phyloP scores from a whole-genome alignment of 257 asterid genomes.

The Agastache rugosa region DNA sequence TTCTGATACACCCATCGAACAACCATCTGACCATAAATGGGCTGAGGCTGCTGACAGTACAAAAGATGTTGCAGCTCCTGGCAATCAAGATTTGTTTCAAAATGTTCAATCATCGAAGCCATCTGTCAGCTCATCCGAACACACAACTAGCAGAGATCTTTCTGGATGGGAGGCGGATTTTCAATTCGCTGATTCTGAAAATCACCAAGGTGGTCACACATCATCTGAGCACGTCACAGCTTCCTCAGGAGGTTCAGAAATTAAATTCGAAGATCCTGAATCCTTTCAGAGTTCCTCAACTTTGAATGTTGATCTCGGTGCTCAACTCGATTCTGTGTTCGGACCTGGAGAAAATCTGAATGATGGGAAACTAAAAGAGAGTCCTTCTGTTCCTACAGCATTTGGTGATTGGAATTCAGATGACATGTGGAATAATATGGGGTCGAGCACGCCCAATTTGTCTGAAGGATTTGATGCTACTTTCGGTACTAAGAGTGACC shows the following conservation, averaged over 20 bases:
- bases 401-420: constrained; percentile 57
- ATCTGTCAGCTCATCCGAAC: constrained; percentile 45
- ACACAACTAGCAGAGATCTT: constrained; percentile 40
- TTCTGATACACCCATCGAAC: constrained; percentile 45
- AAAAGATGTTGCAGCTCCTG: constrained; percentile 48
- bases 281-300: constrained; percentile 35
- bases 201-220: constrained; percentile 35
- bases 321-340: constrained; percentile 71
- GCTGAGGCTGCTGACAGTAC: constrained; percentile 36
- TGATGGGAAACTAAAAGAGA: constrained; percentile 43
- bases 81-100: constrained; percentile 56
- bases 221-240: constrained; percentile 43
- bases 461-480: constrained; percentile 47
- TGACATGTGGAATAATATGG: constrained; percentile 56
- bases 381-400: constrained; percentile 50
- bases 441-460: constrained; percentile 40
- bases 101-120: constrained; percentile 51
- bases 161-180: constrained; percentile 90
- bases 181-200: constrained; percentile 58
- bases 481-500: constrained; percentile 41
- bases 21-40: constrained; percentile 33
- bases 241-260: constrained; percentile 23
- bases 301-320: constrained; percentile 57
- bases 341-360: constrained; percentile 46
- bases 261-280: constrained; percentile 40